Evolutionary conservation across 2,329 filamentous ascomycete species (phyloP).

Genomic region (Aspergillus aculeatinus): DNA sequence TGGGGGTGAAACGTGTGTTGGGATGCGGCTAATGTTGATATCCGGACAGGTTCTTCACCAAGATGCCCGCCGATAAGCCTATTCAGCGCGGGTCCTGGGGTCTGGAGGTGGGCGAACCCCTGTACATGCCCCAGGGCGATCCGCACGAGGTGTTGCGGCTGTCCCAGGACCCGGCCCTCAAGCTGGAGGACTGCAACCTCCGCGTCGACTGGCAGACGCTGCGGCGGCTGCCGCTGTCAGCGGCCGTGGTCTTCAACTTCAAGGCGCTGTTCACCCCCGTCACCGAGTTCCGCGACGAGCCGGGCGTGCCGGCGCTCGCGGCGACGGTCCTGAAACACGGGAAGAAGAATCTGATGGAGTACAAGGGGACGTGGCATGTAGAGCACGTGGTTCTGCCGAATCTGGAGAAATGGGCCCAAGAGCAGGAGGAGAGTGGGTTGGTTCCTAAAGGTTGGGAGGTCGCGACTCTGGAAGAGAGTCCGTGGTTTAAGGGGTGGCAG

Average conservation of each 20-base stretch:
- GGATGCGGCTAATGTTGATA: neutral
- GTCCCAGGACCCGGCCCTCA: constrained; percentile 58
- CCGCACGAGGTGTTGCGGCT: constrained; percentile 62
- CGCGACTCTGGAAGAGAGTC: constrained; percentile 69
- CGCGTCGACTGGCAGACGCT: constrained; percentile 89
- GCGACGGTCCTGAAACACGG: constrained; percentile 69
- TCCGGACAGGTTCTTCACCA: constrained; percentile 68
- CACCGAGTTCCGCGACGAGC: constrained; percentile 66
- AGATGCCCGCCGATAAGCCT: constrained; percentile 69
- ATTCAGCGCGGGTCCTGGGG: constrained; percentile 87
- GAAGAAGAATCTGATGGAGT: constrained; percentile 69
- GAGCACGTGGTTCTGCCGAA: constrained; percentile 69
- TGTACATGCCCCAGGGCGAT: constrained; percentile 71
- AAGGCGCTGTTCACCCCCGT: constrained; percentile 81
- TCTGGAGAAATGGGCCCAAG: constrained; percentile 61
- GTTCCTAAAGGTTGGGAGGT: constrained; percentile 64
- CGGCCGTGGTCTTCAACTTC: constrained; percentile 80
- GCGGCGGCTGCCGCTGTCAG: constrained; percentile 72
- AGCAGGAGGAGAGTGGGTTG: constrained; percentile 64
- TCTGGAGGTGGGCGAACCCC: constrained; percentile 70
- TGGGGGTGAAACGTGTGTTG: no score
- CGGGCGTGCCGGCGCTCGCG: constrained; percentile 68
- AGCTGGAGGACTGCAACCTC: constrained; percentile 61
- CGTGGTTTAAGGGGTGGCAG: constrained; percentile 75
- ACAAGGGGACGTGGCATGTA: constrained; percentile 79